Base-by-base conservation (phyloP, 148 eudicot genomes). In the Pharnaceum exiguum region DNA sequence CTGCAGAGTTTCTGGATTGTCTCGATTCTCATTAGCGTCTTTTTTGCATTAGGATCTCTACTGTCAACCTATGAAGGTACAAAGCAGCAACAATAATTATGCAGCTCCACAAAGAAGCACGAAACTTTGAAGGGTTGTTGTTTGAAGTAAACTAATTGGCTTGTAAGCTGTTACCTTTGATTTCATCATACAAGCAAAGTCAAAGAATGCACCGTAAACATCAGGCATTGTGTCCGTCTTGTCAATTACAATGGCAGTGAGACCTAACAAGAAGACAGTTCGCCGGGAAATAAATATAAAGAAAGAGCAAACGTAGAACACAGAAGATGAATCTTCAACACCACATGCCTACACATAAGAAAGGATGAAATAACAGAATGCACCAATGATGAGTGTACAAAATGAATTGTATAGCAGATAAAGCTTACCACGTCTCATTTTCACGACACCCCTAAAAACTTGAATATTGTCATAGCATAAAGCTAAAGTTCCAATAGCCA, bases 401-500 rank as follows among this genome's bases (percentile, higher is more conserved):
- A 44, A 30, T 13, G 16, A 28, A 42, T 46, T 3, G 7, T 2
- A 2, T 21, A 25, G 51, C 10, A 33, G 36, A 62, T n/a, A n/a
- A 7, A 42, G 51, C 84, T 76, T 74, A 89, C 96, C 96, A 12
- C 96, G 87, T 68, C 96, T 79, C 84, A 93, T 76, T 76, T 88
- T 93, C 55, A 93, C 96, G 15, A 79, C 96, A 52, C 95, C 96
- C 75, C 85, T 75, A 72, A 85, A 93, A 63, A 91, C 90, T 78
- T 88, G 73, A 72, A 88, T 51, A 63, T 93, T 93, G 84, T 88
- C 76, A 84, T 83, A 88, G 79, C 98, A 93, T 68, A 85, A 66
- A 68, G 98, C 80, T 59, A 88, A 67, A 5, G 94, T 88, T 69
- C 96, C 98, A 65, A 93, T 88, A 35, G 90, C 84, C 96, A 91